Conservation (phyloP, 2,329 filamentous ascomycete species). For the Cordyceps fumosorosea region DNA sequence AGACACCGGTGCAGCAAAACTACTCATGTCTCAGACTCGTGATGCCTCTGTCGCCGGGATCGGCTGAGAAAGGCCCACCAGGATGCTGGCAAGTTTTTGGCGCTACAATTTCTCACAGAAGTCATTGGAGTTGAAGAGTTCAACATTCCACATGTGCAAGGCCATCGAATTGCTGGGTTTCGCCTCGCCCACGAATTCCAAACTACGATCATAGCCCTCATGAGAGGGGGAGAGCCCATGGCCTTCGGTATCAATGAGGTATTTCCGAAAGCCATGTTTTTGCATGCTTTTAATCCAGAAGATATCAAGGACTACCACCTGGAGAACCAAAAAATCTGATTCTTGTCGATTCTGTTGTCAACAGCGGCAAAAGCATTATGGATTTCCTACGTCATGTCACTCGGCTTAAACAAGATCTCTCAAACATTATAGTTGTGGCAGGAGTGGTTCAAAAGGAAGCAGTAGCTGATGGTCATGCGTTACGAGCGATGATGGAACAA, state of each 20-base stretch:
- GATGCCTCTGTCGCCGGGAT: slow-evolving; percentile 41
- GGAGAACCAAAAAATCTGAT: slow-evolving; percentile 34
- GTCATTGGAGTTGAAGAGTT: slow-evolving; percentile 44
- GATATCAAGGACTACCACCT: slow-evolving; percentile 41
- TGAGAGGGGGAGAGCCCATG: slow-evolving; percentile 58
- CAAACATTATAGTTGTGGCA: slow-evolving; percentile 48
- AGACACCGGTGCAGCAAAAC: slow-evolving; percentile 34
- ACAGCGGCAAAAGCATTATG: slow-evolving; percentile 44
- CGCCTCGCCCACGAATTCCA: slow-evolving; percentile 38
- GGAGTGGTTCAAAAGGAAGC: slow-evolving; percentile 44
- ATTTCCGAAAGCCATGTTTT: slow-evolving; percentile 44
- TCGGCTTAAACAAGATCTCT: slow-evolving; percentile 22
- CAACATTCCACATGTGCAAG: slow-evolving; percentile 46
- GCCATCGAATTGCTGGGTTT: slow-evolving; percentile 35
- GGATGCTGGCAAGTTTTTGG: slow-evolving; percentile 46
- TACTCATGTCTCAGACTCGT: slow-evolving; percentile 49
- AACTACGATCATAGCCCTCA: slow-evolving; percentile 52
- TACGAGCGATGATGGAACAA: slow-evolving; percentile 17
- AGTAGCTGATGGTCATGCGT: slow-evolving; percentile 12
- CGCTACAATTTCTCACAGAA: slow-evolving; percentile 38
- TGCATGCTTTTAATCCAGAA: slow-evolving; percentile 34
- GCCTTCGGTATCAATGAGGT: slow-evolving; percentile 49
- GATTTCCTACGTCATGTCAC: slow-evolving; percentile 44
- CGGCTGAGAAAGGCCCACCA: slow-evolving; percentile 42
- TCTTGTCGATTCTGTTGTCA: slow-evolving; percentile 56